Base-by-base conservation (phyloP, 2,329 filamentous ascomycete genomes). In the Fusarium xylarioides region DNA sequence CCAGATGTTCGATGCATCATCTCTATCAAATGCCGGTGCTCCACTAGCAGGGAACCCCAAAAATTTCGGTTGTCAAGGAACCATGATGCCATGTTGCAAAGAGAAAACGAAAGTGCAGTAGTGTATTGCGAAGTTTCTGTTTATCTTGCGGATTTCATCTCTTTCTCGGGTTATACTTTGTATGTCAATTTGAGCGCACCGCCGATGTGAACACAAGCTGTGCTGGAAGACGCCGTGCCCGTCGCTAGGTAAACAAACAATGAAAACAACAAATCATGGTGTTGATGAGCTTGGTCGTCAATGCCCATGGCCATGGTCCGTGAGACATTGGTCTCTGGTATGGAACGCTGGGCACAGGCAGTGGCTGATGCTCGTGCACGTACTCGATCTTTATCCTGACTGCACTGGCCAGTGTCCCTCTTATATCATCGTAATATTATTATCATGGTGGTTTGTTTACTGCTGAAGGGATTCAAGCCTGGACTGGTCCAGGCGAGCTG, bases 241-340 rank as follows among this genome's bases (percentile, higher is more conserved):
- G 59, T 43, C 57, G n/a, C 49, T 21, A 65, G 63, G 75, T 75
- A 77, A 76, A 77, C 70, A 77, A 77, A 76, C 74, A 77, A 77
- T 26, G 66, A 75, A 46, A 68, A 75, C 63, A 62, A 73, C 60
- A 46, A 34, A 28, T 28, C 49, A 53, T 50, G 42, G 49, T 52
- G 58, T 68, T 63, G 66, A 61, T 67, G 52, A 52, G 56, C 42
- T 43, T 68, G 53, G 50, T 50, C 63, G 67, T 63, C 66, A 60
- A 68, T 58, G 67, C 63, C 65, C 63, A 53, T 56, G 49, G 53
- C 49, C 68, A 59, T 62, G 66, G 63, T 57, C 62, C 35, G 61
- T 77, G 70, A 76, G 74, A 77, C 75, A 77, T 57, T 56, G 63
- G 47, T 28, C 73, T 71, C 40, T 58, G 59, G 52, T 54, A 44